Percentiles rank a stretch among this genome's conserved stretches.
Conservation (phyloP, 1,284 basidiomycete genomes). For the Golubevia sp. region DNA sequence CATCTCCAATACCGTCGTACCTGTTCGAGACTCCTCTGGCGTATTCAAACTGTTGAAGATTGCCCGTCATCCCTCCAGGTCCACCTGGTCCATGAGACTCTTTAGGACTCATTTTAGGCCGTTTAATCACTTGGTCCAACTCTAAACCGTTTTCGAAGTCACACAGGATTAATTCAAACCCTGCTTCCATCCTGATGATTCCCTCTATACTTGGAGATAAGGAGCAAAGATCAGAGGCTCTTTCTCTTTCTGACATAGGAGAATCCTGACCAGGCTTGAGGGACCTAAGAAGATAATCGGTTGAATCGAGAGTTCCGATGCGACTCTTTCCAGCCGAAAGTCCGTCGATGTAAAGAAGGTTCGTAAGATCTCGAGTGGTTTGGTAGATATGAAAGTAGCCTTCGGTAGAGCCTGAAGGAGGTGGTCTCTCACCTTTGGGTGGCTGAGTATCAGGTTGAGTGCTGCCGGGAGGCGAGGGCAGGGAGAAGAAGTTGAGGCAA, state of each 20-base stretch:
- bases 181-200: not conserved
- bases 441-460: too few relatives aligned
- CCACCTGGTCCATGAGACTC: not conserved
- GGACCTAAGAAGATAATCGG: too few relatives aligned
- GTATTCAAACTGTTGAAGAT: not conserved
- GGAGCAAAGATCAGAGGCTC: not conserved
- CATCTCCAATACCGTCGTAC: not conserved
- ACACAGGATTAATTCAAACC: not conserved
- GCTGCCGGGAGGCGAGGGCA: too few relatives aligned
- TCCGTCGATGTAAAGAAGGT: too few relatives aligned
- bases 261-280: too few relatives aligned
- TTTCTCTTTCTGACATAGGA: not conserved
- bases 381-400: too few relatives aligned
- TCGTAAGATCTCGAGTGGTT: too few relatives aligned
- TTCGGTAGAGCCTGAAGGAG: too few relatives aligned
- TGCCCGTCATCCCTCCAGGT: not conserved
- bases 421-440: too few relatives aligned
- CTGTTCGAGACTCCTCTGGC: not conserved
- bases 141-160: not conserved
- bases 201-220: not conserved
- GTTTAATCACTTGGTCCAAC: not conserved
- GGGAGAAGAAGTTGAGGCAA: too few relatives aligned
- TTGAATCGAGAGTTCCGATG: too few relatives aligned
- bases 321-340: too few relatives aligned
- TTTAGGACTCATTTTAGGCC: not conserved